Percentiles rank a stretch among this genome's conserved stretches.
Evolutionary conservation across 2,329 filamentous ascomycete genomes (phyloP).

Genomic region (Mollisia scopiformis): DNA sequence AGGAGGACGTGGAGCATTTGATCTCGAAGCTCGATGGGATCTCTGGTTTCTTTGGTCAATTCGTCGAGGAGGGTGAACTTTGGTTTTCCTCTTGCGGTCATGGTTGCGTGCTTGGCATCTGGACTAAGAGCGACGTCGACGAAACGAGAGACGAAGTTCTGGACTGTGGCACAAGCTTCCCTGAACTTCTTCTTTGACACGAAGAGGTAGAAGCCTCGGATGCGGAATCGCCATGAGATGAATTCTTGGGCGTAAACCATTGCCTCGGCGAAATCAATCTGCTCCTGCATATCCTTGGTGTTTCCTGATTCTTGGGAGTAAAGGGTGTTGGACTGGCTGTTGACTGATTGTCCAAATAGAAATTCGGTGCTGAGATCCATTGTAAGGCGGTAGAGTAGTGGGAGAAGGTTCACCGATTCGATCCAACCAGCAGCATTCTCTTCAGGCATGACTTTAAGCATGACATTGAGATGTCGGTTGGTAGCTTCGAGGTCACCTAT

Average conservation of each 20-base stretch:
- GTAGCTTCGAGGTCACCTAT: conserved; percentile 39
- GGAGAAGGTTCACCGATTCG: conserved; percentile 54
- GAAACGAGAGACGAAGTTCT: conserved; percentile 32
- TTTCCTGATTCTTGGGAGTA: conserved; percentile 28
- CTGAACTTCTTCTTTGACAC: conserved; percentile 34
- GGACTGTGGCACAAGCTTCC: conserved; percentile 30
- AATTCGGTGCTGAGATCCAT: conserved; percentile 61
- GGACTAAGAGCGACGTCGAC: conserved; percentile 28
- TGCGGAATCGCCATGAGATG: conserved; percentile 35
- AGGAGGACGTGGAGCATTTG: conserved; percentile 40
- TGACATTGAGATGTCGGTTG: conserved; percentile 54
- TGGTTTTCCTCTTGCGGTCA: conserved; percentile 14
- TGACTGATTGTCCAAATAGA: conserved; percentile 58
- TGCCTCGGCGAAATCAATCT: conserved; percentile 41
- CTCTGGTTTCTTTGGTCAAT: conserved; percentile 48
- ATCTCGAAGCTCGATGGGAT: conserved; percentile 41
- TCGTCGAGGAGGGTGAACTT: conserved; percentile 49
- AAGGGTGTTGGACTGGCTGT: conserved; percentile 44
- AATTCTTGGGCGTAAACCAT: conserved; percentile 41
- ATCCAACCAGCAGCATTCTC: conserved; percentile 23
- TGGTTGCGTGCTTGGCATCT: conserved; percentile 35
- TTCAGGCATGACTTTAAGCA: conserved; percentile 31
- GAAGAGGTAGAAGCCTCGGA: conserved; percentile 32
- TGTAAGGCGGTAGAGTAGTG: conserved; percentile 60
- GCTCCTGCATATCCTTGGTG: conserved; percentile 14